Evolutionary conservation across 1,284 basidiomycete species (phyloP), one percentile per base, ranked within the genome.

Genomic region (Trichosporon faecale): DNA sequence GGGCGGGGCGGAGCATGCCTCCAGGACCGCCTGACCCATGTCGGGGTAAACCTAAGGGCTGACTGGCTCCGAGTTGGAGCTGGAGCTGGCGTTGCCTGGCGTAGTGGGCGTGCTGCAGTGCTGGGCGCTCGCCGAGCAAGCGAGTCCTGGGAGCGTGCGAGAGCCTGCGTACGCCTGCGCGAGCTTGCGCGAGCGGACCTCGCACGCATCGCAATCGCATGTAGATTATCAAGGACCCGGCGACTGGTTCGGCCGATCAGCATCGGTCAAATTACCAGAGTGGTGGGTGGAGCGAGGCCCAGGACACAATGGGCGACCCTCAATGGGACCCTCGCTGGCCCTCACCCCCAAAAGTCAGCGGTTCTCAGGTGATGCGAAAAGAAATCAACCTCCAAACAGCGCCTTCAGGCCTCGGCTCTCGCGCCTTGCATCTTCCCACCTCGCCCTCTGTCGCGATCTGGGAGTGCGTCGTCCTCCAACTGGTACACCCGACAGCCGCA

Each of bases 211-310:
- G 49, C 49, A 23, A 52, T 21, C 49, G 49, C 21, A 52, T 52
- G 49, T 11, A 52, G 49, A 52, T 21, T 11, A 52, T 21, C 49
- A 52, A 60, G 55, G 14, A 29, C 12, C 55, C 14, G 27, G 55
- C 14, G 25, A 60, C 25, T 60, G 27, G 27, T 61, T 33, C 57
- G 29, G 57, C 57, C 57, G 57, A 61, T 61, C 57, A 61, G 27
- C 27, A 61, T 61, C 57, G 57, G 57, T 61, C 57, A 61, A 31
- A 61, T 61, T 61, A n/a, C 27, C 27, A 61, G 40, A 52, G 49
- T 21, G 11, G 49, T 52, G 49, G 49, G 49, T 52, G 49, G 49
- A 21, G 49, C 49, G 49, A 52, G 18, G 25, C 3, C 49, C 49
- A 23, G 49, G 21, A 21, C 21, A 8, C 49, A 52, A 18, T 46